Evolutionary conservation across 2,329 filamentous ascomycete genomes (phyloP).

Genomic region (Calycina herbarum): DNA sequence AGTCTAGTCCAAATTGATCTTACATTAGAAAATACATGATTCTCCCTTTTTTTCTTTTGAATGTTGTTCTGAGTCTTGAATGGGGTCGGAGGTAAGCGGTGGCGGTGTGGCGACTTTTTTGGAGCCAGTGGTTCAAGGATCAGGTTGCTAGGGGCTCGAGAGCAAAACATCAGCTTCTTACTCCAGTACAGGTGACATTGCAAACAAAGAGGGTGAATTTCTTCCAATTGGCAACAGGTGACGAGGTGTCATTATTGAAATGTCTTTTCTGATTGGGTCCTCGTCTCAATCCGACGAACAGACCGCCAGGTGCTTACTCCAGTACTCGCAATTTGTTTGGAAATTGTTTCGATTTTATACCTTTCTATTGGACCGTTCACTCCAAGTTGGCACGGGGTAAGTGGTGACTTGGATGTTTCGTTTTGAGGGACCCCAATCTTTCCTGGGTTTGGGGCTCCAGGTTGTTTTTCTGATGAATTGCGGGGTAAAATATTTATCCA

Average conservation of each 20-base stretch:
- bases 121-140: background rate
- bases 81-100: background rate
- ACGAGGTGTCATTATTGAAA: background rate
- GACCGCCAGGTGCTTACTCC: no score
- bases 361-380: no score
- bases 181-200: no score
- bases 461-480: background rate
- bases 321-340: background rate
- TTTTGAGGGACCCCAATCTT: no score
- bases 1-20: conserved; percentile 41
- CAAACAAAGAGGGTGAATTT: no score
- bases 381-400: no score
- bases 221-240: no score
- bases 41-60: background rate
- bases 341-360: background rate
- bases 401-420: background rate
- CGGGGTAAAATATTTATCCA: background rate
- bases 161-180: no score
- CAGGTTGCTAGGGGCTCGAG: background rate
- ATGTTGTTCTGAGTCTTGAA: background rate
- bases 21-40: conserved; percentile 36
- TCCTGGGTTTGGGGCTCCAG: no score
- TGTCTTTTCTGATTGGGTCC: background rate
- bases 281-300: no score
- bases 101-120: background rate